Base-by-base conservation (phyloP, 768 basidiomycete species). In the Termitomyces sp. region DNA sequence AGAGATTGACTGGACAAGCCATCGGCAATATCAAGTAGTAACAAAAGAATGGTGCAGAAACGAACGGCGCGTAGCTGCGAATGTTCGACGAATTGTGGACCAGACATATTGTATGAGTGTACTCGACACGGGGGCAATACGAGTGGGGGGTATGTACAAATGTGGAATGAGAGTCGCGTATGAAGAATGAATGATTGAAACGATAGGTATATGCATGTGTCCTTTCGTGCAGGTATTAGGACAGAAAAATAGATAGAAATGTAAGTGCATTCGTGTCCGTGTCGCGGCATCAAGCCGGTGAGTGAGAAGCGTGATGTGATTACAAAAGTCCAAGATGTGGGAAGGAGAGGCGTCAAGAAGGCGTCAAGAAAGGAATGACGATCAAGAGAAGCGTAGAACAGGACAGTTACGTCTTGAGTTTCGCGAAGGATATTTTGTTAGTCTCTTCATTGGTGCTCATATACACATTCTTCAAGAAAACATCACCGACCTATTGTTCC, bases 391-490 rank as follows among this genome's bases (percentile, higher is more conserved):
- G 16, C 40, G 30, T 38, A 40, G 10, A 38, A 32, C 8, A n/a
- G 8, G 13, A 12, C 7, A 9, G 2, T 38, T 26, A 56, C 30
- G 33, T 36, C 26, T 57, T 64, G 35, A 69, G 66, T 60, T 68
- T 67, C 3, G 75, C 75, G 33, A 78, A 62, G 7, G 71, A 70
- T 26, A 78, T 70, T 50, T 68, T 66, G 50, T 76, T 66, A 20
- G 63, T 70, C n/a, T 61, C 69, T n/a, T 62, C 71, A 58, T 78
- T 67, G 46, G 73, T 75, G 57, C 72, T 72, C 56, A 76, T 71
- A 55, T 77, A 77, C 33, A 76, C 74, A 44, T 74, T 72, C 63
- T 77, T 78, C 59, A 78, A 63, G 64, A 78, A 78, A n/a, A 72
- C 71, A 57, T 75, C 74, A 8, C 77, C 76, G 16, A 77, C 67